Evolutionary conservation across 768 basidiomycete species (phyloP), one percentile per base, ranked within the genome.

Genomic region (Suillus spraguei): DNA sequence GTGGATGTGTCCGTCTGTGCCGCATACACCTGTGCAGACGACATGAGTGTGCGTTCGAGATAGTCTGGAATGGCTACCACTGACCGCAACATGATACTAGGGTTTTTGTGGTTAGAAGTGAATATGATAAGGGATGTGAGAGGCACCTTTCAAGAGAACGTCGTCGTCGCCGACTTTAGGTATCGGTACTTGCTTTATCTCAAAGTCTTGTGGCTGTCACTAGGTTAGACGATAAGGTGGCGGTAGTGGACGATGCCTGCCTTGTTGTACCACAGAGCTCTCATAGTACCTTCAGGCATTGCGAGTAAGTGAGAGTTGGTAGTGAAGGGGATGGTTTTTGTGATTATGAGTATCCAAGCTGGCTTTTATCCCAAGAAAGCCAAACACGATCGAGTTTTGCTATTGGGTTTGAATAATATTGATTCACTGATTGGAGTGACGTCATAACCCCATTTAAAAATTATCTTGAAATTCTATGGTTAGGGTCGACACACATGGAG

Each of bases 251-350:
- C 24, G 32, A 63, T 36, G 71, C 78, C 47, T 67, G 91, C 90
- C 65, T 81, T 81, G 69, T 82, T 82, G 78, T 91, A 93, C 79
- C 84, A 91, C 67, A 91, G 77, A 20, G 91, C 91, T 75, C 85
- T 84, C 91, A 93, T 92, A 32, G 80, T 85, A 76, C 82, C 85
- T 73, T 85, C 71, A 59, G 83, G 79, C 85, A 87, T 87, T 70
- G 52, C 68, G 65, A 55, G 20, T 38, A 35, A 6, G 46, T n/a
- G 41, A 24, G 38, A 4, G 9, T 46, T 17, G 17, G 36, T 22
- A 47, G 28, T 13, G 9, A 32, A 64, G 53, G 64, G 64, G 64
- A 47, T 17, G 9, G 56, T 39, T 41, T 24, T 47, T 47, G 22
- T 9, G 32, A 32, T 55, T 17, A 10, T 16, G 22, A 39, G 36